phyloP scores from a whole-genome alignment of 805 yeast species.

The Metschnikowia hibisci region DNA sequence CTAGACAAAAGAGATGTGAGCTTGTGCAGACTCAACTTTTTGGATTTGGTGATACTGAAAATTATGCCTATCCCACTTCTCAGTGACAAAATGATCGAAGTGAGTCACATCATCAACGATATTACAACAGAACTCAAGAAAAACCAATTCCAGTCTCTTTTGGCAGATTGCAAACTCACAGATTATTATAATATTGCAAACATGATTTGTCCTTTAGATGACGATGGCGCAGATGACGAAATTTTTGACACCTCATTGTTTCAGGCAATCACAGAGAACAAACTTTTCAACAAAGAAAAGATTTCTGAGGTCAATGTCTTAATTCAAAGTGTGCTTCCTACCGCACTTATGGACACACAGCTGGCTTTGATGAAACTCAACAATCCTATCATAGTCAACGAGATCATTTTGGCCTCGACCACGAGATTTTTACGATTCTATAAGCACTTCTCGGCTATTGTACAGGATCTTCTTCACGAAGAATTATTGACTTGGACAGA shows the following conservation, averaged over 20 bases:
- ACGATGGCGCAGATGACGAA: slow-evolving; percentile 57
- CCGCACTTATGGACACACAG: slow-evolving; percentile 58
- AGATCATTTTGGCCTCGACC: slow-evolving; percentile 49
- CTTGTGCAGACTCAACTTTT: slow-evolving; percentile 53
- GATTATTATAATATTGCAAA: slow-evolving; percentile 61
- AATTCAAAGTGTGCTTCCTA: slow-evolving; percentile 52
- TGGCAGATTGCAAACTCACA: slow-evolving; percentile 51
- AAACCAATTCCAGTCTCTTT: slow-evolving; percentile 44
- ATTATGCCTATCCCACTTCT: slow-evolving; percentile 46
- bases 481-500: slow-evolving; percentile 50
- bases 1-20: slow-evolving; percentile 30
- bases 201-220: slow-evolving; percentile 66
- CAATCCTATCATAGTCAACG: slow-evolving; percentile 59
- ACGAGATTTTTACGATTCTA: slow-evolving; percentile 48
- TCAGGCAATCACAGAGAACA: slow-evolving; percentile 60
- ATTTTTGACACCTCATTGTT: slow-evolving; percentile 59
- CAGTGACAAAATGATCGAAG: slow-evolving; percentile 31
- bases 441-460: slow-evolving; percentile 34
- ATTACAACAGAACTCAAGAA: slow-evolving; percentile 38
- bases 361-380: slow-evolving; percentile 54
- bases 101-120: slow-evolving; percentile 32
- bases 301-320: slow-evolving; percentile 42
- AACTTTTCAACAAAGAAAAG: slow-evolving; percentile 44
- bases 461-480: slow-evolving; percentile 32
- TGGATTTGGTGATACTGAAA: slow-evolving; percentile 55